Conservation (phyloP, 2,329 filamentous ascomycete species). For the Monilinia polystroma region DNA sequence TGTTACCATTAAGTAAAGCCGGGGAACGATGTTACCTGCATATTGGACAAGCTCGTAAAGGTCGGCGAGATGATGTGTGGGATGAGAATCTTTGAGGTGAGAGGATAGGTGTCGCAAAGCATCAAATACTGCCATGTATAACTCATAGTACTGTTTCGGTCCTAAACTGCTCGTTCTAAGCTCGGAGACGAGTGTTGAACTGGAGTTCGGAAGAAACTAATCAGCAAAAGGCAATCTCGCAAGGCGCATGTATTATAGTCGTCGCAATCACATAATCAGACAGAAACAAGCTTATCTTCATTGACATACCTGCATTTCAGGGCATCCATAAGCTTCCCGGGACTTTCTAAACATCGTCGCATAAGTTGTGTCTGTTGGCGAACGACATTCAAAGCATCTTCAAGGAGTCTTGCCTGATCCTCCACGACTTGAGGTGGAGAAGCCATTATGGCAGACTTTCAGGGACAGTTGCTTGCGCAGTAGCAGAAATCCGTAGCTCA, state of each 20-base stretch:
- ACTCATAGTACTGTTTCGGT: slow-evolving; percentile 99
- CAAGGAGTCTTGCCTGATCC: slow-evolving; percentile 87
- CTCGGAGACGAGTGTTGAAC: slow-evolving; percentile 97
- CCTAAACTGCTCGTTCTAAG: slow-evolving; percentile 93
- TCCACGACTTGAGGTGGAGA: slow-evolving; percentile 62
- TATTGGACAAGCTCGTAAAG: slow-evolving; percentile 97
- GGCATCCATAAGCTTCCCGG: slow-evolving; percentile 98
- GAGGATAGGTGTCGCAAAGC: slow-evolving; percentile 93
- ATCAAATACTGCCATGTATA: slow-evolving; percentile 99
- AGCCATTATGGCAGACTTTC: slow-evolving; percentile 44
- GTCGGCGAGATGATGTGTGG: slow-evolving; percentile 95
- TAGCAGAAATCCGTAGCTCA: slow-evolving; percentile 32
- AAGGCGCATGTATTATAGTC: slow-evolving; percentile 14
- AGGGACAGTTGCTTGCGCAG: slow-evolving; percentile 31
- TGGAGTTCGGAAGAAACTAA: slow-evolving; percentile 44
- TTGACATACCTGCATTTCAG: slow-evolving; percentile 92
- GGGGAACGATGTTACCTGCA: slow-evolving; percentile 94
- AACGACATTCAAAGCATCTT: slow-evolving; percentile 94
- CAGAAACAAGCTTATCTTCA: neutral
- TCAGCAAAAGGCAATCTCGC: slow-evolving; percentile 34
- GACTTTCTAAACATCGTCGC: slow-evolving; percentile 95
- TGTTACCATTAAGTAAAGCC: slow-evolving; percentile 98
- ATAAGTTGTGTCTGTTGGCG: slow-evolving; percentile 96
- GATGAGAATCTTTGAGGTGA: slow-evolving; percentile 95
- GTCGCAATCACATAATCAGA: neutral